Evolutionary conservation across 108 stramenopile species (phyloP), one percentile per base, ranked within the genome.

Genomic region (Conticribra guillardii): DNA sequence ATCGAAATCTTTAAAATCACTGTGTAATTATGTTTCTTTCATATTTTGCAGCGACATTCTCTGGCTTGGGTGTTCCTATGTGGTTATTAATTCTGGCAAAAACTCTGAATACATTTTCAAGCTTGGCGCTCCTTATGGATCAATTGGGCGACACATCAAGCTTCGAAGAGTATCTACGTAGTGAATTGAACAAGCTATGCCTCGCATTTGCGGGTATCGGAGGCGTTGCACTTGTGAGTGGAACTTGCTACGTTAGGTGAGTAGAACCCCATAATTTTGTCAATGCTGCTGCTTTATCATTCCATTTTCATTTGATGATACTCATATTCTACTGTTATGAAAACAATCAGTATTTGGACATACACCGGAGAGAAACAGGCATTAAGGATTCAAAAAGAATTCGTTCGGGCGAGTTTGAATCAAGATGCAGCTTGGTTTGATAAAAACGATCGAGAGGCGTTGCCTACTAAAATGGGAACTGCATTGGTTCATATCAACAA

Each of bases 381-480:
- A 4, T 49, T 80, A 34, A 30, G 79, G 52, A 80, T 80, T 27
- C 69, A 80, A 34, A 68, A 69, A 18, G 48, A 63, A 15, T 80
- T 80, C 45, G 73, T 80, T 5, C 11, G 57, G 2, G 44, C 79
- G 5, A 59, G 59, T 62, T 62, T 80, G 54, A 73, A 80, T 48
- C 79, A 80, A 27, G 79, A 80, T 54, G 79, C 79, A 19, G 67
- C 53, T 4, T 74, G 69, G 79, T 80, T 74, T 68, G 79, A 80
- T 45, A 64, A 34, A n/a, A 74, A 74, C 44, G 57, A 80, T 53
- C 29, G 67, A 46, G 79, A 74, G 27, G 41, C 66, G 23, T 41
- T 80, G 54, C 67, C 79, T 9, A 80, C 79, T 21, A 74, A 74
- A 48, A 44, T 74, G 67, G 79, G 67, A 19, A 80, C 73, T 0